Evolutionary conservation across 164 flowering plant species (phyloP).

Genomic region (Berberis thunbergii): DNA sequence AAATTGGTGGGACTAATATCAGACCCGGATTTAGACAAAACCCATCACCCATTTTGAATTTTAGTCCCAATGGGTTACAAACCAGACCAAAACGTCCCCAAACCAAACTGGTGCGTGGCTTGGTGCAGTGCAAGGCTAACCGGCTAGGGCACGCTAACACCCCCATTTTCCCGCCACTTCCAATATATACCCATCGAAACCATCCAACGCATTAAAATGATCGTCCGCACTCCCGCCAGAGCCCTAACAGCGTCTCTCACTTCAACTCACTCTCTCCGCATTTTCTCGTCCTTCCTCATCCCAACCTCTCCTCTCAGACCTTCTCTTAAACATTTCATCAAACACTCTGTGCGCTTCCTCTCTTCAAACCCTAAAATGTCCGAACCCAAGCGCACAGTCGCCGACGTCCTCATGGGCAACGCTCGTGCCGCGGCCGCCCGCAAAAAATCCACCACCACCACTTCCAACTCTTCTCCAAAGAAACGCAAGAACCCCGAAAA

Average conservation of each 20-base stretch:
- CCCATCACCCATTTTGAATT: no score
- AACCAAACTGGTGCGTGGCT: no score
- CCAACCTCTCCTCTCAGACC: background rate
- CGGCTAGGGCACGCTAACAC: no score
- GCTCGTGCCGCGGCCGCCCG: conserved; percentile 47
- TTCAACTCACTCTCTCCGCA: background rate
- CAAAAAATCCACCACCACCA: conserved; percentile 23
- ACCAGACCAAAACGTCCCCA: no score
- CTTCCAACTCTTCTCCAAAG: conserved; percentile 16
- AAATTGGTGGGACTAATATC: no score
- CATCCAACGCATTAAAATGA: background rate
- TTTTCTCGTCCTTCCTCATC: background rate
- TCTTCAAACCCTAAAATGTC: conserved; percentile 34
- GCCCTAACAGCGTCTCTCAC: background rate
- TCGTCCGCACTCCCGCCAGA: background rate
- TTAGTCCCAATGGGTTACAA: no score
- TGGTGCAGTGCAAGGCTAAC: no score
- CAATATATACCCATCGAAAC: no score
- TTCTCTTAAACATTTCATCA: background rate
- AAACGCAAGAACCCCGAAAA: conserved; percentile 17
- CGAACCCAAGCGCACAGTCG: conserved; percentile 37
- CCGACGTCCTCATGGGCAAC: conserved; percentile 75
- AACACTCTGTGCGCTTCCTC: background rate
- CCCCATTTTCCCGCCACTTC: background rate
- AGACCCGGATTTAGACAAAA: no score